A percentile compares a stretch with the other conserved stretches of the same genome.
These are phyloP conservation scores for Termitomyces bulborhizus DNA, from an alignment of 768 basidiomycete genomes.

Conservation along the genomic window DNA sequence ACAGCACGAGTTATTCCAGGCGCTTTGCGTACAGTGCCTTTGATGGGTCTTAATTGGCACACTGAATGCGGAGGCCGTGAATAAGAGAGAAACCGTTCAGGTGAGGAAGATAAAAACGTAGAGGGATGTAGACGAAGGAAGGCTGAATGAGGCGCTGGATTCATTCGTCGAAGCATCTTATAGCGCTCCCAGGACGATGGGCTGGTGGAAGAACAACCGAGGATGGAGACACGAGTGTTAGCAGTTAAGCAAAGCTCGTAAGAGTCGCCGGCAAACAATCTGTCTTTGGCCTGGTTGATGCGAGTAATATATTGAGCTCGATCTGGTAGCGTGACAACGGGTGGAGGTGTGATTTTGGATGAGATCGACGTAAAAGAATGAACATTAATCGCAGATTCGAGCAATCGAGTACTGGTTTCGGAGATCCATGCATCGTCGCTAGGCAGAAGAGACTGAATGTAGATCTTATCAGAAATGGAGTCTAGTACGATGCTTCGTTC, in stretches of 20 bases:
- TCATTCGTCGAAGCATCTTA: conserved; percentile 60
- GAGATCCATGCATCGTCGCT: conserved; percentile 58
- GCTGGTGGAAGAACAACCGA: conserved; percentile 23
- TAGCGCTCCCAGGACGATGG: conserved; percentile 70
- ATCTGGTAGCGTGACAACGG: conserved; percentile 46
- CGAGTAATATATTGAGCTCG: conserved; percentile 56
- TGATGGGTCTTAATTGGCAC: conserved; percentile 90
- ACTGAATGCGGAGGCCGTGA: conserved; percentile 55
- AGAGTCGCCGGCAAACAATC: conserved; percentile 77
- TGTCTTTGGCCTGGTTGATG: conserved; percentile 67
- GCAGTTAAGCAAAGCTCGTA: conserved; percentile 93
- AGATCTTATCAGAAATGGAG: conserved; percentile 36
- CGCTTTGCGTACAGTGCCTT: conserved; percentile 80
- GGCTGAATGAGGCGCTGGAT: conserved; percentile 87
- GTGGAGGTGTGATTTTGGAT: conserved; percentile 2
- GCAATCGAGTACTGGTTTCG: conserved; percentile 29
- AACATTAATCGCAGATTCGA: conserved; percentile 7
- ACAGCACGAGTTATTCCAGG: conserved; percentile 56
- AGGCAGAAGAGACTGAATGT: conserved; percentile 60
- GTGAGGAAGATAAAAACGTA: conserved; percentile 79
- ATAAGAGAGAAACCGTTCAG: conserved; percentile 86
- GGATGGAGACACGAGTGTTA: conserved; percentile 51
- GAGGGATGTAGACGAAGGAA: conserved; percentile 75
- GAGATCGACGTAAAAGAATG: conserved; percentile 1
- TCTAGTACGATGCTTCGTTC: conserved; percentile 76